Percentiles rank a stretch among this genome's conserved stretches.
Conservation (phyloP, 371 early-diverging fungal species). For the Mortierella sp. region DNA sequence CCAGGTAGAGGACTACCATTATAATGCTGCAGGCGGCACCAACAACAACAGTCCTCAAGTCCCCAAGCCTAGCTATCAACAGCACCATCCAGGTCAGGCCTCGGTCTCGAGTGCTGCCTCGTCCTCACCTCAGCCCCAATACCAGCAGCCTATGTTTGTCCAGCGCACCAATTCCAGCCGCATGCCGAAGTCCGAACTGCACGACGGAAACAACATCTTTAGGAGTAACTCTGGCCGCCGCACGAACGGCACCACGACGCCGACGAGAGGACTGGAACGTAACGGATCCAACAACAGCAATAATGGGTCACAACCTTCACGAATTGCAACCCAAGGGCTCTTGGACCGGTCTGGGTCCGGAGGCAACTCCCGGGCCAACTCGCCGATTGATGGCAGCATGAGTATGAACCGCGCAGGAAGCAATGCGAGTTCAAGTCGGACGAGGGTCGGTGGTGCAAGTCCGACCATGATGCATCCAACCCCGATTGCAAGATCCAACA, state of each 20-base stretch:
- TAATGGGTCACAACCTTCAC: conserved; percentile 7
- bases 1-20: conserved; percentile 28
- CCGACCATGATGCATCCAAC: conserved; percentile 12
- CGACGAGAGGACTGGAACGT: conserved; percentile 19
- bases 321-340: conserved; percentile 23
- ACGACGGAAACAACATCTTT: conserved; percentile 27
- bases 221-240: conserved; percentile 35
- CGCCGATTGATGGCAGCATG: conserved; percentile 16
- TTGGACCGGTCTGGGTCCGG: conserved; percentile 33
- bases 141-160: conserved; percentile 18
- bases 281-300: conserved; percentile 17
- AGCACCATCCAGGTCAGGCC: background rate
- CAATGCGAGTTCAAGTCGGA: conserved; percentile 22
- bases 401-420: conserved; percentile 26
- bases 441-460: conserved; percentile 2
- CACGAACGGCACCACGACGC: conserved; percentile 3
- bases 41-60: conserved; percentile 7
- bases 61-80: conserved; percentile 28
- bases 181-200: conserved; percentile 34
- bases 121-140: conserved; percentile 24
- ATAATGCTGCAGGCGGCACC: background rate
- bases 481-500: conserved; percentile 38
- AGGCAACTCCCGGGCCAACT: conserved; percentile 6
- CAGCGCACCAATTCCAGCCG: conserved; percentile 36
- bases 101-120: background rate